phyloP scores from a whole-genome alignment of 169 alveolate species.

The Cryptosporidium parvum region DNA sequence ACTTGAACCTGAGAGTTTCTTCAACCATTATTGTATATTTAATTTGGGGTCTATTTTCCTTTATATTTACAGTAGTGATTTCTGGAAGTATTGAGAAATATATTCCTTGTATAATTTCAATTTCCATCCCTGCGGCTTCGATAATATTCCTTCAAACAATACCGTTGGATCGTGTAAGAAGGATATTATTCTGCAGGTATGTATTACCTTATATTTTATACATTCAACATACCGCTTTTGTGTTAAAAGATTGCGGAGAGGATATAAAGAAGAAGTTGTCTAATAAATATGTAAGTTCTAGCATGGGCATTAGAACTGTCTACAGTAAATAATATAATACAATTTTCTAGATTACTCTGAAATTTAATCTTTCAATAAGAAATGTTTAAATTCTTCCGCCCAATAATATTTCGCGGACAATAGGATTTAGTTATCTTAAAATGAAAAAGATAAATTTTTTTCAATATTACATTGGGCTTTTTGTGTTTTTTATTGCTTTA shows the following conservation, averaged over 20 bases:
- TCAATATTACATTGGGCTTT: neutral
- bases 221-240: slow-evolving; percentile 45
- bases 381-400: neutral
- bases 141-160: slow-evolving; percentile 58
- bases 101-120: slow-evolving; percentile 49
- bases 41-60: slow-evolving; percentile 49
- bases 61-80: slow-evolving; percentile 44
- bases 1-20: slow-evolving; percentile 39
- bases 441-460: slow-evolving; percentile 1
- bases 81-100: slow-evolving; percentile 54
- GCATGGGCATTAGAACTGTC: neutral
- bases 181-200: slow-evolving; percentile 61
- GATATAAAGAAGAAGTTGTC: slow-evolving; percentile 34
- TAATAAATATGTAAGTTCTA: slow-evolving; percentile 2
- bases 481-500: neutral
- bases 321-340: neutral
- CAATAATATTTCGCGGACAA: slow-evolving; percentile 1
- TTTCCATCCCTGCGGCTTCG: slow-evolving; percentile 53
- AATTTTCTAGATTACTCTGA: no score
- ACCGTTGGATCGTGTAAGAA: slow-evolving; percentile 58
- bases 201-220: slow-evolving; percentile 44
- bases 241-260: slow-evolving; percentile 47
- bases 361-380: neutral
- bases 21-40: slow-evolving; percentile 40
- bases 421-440: slow-evolving; percentile 11